Evolutionary conservation across 305 asterid genomes (phyloP).

Genomic region (Fraxinus sp.): DNA sequence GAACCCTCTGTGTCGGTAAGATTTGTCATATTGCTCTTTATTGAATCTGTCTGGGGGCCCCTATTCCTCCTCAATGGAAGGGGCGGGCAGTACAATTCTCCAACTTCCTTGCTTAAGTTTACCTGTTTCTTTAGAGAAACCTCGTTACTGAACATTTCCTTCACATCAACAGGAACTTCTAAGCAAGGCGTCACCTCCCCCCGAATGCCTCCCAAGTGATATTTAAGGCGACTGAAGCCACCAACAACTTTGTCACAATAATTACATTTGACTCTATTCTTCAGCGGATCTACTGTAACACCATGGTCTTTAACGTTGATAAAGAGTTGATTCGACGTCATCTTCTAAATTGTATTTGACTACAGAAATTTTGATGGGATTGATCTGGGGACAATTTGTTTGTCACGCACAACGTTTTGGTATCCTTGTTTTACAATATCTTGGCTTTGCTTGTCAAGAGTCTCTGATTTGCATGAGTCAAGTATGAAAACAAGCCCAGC

Average conservation of each 20-base stretch:
- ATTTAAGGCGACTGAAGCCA: constrained; percentile 25
- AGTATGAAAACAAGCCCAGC: neutral
- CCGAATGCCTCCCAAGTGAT: constrained; percentile 31
- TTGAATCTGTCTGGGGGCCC: constrained; percentile 8
- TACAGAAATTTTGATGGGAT: neutral
- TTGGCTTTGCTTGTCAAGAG: neutral
- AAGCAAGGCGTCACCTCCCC: constrained; percentile 28
- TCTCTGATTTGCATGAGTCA: neutral
- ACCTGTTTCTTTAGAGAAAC: constrained; percentile 24
- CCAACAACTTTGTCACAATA: constrained; percentile 31
- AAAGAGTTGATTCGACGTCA: neutral
- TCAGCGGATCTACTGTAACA: constrained; percentile 23
- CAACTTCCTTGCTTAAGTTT: constrained; percentile 18
- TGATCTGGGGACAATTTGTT: neutral
- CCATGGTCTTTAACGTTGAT: constrained; percentile 24
- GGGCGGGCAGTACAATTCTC: constrained; percentile 17
- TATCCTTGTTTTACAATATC: neutral
- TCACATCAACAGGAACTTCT: constrained; percentile 17
- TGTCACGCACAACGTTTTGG: neutral
- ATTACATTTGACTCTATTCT: constrained; percentile 27
- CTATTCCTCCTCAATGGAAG: constrained; percentile 34
- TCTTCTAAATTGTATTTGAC: neutral
- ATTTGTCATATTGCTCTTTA: neutral
- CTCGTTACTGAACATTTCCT: constrained; percentile 24
- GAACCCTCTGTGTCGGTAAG: constrained; percentile 10